These are phyloP conservation scores for Fusarium multiceps DNA, from an alignment of 2,329 filamentous ascomycete species.

Conservation along the genomic window DNA sequence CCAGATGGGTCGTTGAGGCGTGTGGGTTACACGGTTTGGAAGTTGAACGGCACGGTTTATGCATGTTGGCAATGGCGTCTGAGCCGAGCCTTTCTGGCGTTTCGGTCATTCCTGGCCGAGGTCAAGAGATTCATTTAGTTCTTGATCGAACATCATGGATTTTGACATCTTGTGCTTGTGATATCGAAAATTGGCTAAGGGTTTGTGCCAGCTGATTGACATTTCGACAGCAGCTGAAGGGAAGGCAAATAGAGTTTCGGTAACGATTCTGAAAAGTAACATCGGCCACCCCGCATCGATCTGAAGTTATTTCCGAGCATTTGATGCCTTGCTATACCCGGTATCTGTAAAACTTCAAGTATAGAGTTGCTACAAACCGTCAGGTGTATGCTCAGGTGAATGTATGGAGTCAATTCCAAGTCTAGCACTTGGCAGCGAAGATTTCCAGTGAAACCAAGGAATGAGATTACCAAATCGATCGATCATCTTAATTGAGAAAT, in stretches of 20 bases:
- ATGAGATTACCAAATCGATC: neutral
- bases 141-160: neutral
- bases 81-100: neutral
- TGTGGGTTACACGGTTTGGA: neutral
- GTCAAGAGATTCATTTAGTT: neutral
- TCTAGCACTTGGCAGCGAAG: rapidly evolving
- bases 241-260: neutral
- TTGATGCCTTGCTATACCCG: neutral
- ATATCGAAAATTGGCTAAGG: neutral
- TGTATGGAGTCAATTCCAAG: neutral
- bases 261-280: neutral
- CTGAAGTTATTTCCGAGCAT: neutral
- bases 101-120: neutral
- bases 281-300: neutral
- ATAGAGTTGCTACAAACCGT: neutral
- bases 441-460: neutral
- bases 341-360: neutral
- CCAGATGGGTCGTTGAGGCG: neutral
- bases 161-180: neutral
- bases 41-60: neutral
- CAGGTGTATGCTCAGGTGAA: neutral
- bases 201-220: neutral
- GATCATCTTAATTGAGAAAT: neutral
- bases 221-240: neutral
- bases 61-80: neutral